These are phyloP conservation scores for Russula compacta DNA, from an alignment of 768 basidiomycete genomes.

Conservation along the genomic window DNA sequence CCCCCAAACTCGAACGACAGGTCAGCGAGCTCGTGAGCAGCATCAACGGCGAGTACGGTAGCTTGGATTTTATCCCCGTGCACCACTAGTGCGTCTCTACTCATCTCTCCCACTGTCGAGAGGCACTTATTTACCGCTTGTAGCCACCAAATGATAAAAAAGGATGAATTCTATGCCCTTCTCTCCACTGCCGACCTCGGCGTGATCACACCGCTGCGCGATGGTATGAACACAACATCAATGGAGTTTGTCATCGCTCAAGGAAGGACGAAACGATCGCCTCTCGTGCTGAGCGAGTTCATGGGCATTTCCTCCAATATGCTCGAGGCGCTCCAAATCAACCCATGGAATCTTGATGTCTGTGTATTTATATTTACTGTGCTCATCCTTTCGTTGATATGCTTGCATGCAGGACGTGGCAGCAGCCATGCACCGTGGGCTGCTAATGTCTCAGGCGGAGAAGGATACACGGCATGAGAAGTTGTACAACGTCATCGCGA, in stretches of 20 bases:
- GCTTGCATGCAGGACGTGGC: constrained; percentile 56
- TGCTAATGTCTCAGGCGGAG: constrained; percentile 71
- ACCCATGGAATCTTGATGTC: constrained; percentile 93
- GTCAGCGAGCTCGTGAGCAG: constrained; percentile 90
- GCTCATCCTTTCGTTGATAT: background rate
- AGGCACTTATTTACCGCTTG: background rate
- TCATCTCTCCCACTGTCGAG: background rate
- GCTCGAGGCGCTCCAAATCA: constrained; percentile 81
- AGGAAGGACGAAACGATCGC: constrained; percentile 69
- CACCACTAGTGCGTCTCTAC: constrained; percentile 83
- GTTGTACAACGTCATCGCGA: constrained; percentile 77
- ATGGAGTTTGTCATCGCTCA: constrained; percentile 99
- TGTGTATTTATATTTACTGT: constrained; percentile 23
- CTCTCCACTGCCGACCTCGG: constrained; percentile 89
- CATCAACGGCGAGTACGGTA: constrained; percentile 94
- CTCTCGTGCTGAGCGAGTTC: constrained; percentile 91
- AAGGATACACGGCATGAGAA: constrained; percentile 64
- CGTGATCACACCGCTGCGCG: constrained; percentile 89
- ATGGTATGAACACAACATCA: constrained; percentile 98
- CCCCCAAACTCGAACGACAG: constrained; percentile 87
- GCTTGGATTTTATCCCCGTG: constrained; percentile 90
- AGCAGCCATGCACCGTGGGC: constrained; percentile 80
- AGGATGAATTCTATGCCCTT: constrained; percentile 96
- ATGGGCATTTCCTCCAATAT: constrained; percentile 96
- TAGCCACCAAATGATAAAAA: constrained; percentile 94